Base-by-base conservation (phyloP, 2,329 filamentous ascomycete species). In the Endothia cerciana region DNA sequence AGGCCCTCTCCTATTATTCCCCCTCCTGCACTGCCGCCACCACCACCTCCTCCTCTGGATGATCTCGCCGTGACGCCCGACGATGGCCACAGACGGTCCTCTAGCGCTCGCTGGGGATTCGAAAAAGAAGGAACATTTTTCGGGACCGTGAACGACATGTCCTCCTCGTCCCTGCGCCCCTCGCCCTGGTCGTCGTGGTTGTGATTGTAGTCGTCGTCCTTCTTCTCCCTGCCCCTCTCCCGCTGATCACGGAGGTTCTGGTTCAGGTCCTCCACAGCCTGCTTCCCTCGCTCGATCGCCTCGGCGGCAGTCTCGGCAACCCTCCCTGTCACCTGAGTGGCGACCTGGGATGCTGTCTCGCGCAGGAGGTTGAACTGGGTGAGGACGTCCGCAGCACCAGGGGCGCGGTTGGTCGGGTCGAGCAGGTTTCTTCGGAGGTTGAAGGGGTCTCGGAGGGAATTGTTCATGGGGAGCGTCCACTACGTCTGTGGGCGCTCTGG, bases 81-180 rank as follows among this genome's bases (percentile, higher is more conserved):
- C 60, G 81, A 80, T 43, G 83, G 83, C 90, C 91, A 93, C 67
- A 87, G 82, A 67, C 81, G 82, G 76, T 92, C 89, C 76, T 92
- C 89, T 71, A 86, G 77, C 70, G 85, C 78, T 75, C 89, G 85
- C 77, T 89, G 86, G 33, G 88, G 85, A 75, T 87, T 85, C 69
- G 80, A 81, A 74, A 91, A 91, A 71, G 87, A 87, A 63, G 89
- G 90, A n/a, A 89, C 83, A 78, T 91, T 88, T 75, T 85, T 87
- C 19, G 90, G 89, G 45, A 91, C 79, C 59, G 85, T 81, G 78
- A 92, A 93, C 60, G 86, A 80, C 87, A 89, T 89, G 68, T 83
- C 80, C 72, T 77, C 66, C 43, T 36, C 40, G 40, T 56, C 30
- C 13, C 11, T 56, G 53, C 53, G 30, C 30, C 28, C 30, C 38